Evolutionary conservation across 1,284 basidiomycete genomes (phyloP).

Genomic region (Boletus sp.): DNA sequence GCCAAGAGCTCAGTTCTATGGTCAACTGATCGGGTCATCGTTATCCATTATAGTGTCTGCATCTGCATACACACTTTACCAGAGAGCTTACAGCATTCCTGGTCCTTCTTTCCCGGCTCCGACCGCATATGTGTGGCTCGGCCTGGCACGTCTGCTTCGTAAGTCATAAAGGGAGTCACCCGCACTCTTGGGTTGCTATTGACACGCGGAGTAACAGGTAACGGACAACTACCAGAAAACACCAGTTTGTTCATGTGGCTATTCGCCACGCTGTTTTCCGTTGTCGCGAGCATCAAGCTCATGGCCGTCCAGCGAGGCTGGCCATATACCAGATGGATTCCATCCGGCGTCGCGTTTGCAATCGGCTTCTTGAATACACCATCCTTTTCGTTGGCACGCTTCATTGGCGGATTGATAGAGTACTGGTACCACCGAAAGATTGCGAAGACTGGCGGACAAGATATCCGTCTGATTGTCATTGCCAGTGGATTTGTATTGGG

Average conservation of each 20-base stretch:
- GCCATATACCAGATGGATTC: constrained; percentile 69
- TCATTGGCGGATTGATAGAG: constrained; percentile 85
- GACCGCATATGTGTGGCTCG: constrained; percentile 89
- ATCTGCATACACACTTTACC: constrained; percentile 86
- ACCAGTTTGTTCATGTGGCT: constrained; percentile 77
- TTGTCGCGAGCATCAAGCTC: constrained; percentile 66
- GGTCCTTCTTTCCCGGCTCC: constrained; percentile 93
- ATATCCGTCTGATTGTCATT: constrained; percentile 80
- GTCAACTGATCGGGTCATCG: constrained; percentile 83
- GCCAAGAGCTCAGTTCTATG: constrained; percentile 83
- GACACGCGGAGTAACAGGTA: constrained; percentile 43
- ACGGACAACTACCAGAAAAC: constrained; percentile 78
- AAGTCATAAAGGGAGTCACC: constrained; percentile 31
- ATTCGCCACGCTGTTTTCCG: constrained; percentile 70
- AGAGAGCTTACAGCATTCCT: constrained; percentile 79
- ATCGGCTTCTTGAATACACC: constrained; percentile 94
- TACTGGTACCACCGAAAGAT: constrained; percentile 57
- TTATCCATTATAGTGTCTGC: constrained; percentile 87
- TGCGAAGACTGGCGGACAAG: constrained; percentile 45
- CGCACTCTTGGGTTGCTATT: background rate
- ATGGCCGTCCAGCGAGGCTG: constrained; percentile 46
- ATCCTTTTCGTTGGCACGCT: constrained; percentile 87
- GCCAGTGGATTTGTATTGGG: constrained; percentile 95
- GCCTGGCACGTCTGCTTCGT: constrained; percentile 86
- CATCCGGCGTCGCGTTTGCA: constrained; percentile 86